Base-by-base conservation (phyloP, 345 rosid species). In the Citrus unshiu region DNA sequence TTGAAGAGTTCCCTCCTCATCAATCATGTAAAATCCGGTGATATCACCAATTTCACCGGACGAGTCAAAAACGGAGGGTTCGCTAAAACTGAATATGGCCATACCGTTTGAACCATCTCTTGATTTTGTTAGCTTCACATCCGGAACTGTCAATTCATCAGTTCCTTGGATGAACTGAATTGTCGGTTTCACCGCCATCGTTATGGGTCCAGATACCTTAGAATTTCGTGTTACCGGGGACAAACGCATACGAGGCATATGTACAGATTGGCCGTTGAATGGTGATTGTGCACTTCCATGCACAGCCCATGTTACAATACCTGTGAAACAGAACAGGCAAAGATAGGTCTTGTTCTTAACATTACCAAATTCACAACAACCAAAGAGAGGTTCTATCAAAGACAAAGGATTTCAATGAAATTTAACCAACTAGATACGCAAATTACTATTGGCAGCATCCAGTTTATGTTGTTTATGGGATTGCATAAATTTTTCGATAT, bases 11-110 rank as follows among this genome's bases (percentile, higher is more conserved):
- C 98, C 97, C 88, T 96, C 97, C 85, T 96, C 97, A 35, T 96
- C 99, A 21, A 94, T 92, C 98, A 96, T 92, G 91, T 87, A 96
- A 76, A 96, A 89, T 3, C 99, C 98, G 0, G 99, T 96, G 72
- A 96, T 96, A 56, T 93, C 99, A 18, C 97, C 98, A 6, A 96
- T 90, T 67, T 96, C 98, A 5, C 93, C 88, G 0, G 97, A 91
- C 0, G 98, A 84, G 77, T 95, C 98, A 30, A 95, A 95, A 32
- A 95, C 98, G 0, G 99, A 93, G 1, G 97, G 99, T 80, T 96
- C 91, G 1, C 89, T 95, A 64, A 96, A 96, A 73, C 58, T 85
- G 82, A 93, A 96, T 68, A 88, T 86, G 16, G 98, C 99, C 80
- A 93, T 56, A 7, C 99, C 99, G 83, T 93, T 96, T 2, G 88